A percentile compares a stretch with the other conserved stretches of the same genome.
Conservation (phyloP, 306 rosid genomes). For the Fragaria iinumae region DNA sequence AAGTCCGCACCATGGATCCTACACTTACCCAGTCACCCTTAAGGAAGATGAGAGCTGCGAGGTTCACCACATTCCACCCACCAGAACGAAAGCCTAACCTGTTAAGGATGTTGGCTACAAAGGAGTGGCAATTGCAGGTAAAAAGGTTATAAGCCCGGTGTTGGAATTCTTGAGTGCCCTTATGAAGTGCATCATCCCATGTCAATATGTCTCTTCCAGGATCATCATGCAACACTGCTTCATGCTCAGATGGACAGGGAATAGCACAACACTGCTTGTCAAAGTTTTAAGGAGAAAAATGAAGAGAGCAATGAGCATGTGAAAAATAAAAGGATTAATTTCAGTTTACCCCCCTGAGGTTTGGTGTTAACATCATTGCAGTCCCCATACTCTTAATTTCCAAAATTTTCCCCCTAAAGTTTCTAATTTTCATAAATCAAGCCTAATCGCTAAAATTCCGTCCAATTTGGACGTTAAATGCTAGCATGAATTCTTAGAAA, state of each 20-base stretch:
- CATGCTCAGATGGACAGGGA: conserved; percentile 30
- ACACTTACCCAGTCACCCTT: conserved; percentile 87
- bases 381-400: too few relatives aligned
- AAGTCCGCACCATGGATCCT: conserved; percentile 51
- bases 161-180: conserved; percentile 86
- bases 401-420: too few relatives aligned
- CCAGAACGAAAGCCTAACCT: conserved; percentile 64
- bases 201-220: conserved; percentile 45
- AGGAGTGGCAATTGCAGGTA: conserved; percentile 93
- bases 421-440: too few relatives aligned
- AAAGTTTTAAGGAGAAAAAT: conserved; percentile 30
- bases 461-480: too few relatives aligned
- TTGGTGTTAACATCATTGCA: too few relatives aligned
- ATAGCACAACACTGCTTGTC: conserved; percentile 53
- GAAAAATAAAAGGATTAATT: too few relatives aligned
- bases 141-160: conserved; percentile 78
- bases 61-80: conserved; percentile 97
- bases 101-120: conserved; percentile 87
- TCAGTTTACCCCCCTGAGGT: too few relatives aligned
- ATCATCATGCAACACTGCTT: conserved; percentile 51
- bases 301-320: conserved; percentile 19
- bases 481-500: too few relatives aligned
- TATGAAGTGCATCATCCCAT: conserved; percentile 79
- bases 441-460: too few relatives aligned
- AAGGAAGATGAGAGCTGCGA: conserved; percentile 70